Evolutionary conservation across 2,329 filamentous ascomycete genomes (phyloP), one percentile per base, ranked within the genome.

Genomic region (Sclerotinia subarctica): DNA sequence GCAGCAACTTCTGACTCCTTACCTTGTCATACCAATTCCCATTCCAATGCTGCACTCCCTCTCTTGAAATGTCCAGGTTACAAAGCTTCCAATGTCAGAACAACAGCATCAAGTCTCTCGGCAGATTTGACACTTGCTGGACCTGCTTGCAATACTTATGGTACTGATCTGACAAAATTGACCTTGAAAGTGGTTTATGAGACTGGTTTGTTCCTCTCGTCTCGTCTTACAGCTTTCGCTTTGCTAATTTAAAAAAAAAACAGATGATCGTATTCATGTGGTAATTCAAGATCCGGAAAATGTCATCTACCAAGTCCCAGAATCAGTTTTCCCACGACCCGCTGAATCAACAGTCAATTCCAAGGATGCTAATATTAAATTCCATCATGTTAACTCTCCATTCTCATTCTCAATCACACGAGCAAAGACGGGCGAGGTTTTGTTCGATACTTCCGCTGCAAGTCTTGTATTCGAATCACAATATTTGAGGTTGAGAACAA

Each of bases 381-480:
- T 90, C 74, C 78, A 81, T 56, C 82, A 84, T 64, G 78, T 80
- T 11, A 79, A 81, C 52, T 81, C 81, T 17, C 88, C 88, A 0
- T 90, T 90, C 79, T 86, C 84, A 8, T 90, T 90, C 77, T 81
- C 80, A 0, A 82, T 90, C 17, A 78, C 76, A 49, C 81, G 84
- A 46, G 79, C 79, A n/a, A 77, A 77, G 60, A 83, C 78, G 47
- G 80, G 78, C 51, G 84, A 86, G 67, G 79, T 83, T 10, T 77
- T 90, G 2, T 90, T 90, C 75, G 84, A 90, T 72, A 88, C 87
- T 8, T 83, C 84, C 8, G 84, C 80, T 2, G 82, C 82, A 19
- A 79, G 81, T 6, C 76, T 90, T 51, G 78, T 90, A 64, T 90
- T 90, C 72, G 85, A 90, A 75, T 83, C 83, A 38, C 87, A 90